Conservation (phyloP, 2,329 filamentous ascomycete species). For the Orbilia javanica region DNA sequence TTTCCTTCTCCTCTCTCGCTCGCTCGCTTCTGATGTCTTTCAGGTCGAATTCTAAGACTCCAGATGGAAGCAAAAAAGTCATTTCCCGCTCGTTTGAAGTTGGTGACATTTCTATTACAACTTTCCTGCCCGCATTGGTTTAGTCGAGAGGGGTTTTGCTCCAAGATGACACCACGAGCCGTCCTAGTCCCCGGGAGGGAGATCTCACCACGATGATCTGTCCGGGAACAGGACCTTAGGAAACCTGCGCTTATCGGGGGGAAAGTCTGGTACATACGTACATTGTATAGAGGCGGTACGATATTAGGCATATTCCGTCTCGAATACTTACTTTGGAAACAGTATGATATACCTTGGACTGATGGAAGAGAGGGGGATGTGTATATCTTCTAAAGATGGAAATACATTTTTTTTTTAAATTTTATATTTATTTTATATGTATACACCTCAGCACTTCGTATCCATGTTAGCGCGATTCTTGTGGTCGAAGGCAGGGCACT, state of each 20-base stretch:
- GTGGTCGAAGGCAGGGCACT: slow-evolving; percentile 11
- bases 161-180: slow-evolving; percentile 40
- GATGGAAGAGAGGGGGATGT: too few relatives aligned
- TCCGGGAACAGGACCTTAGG: slow-evolving; percentile 7
- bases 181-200: slow-evolving; percentile 19
- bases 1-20: not conserved
- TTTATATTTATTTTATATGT: not conserved
- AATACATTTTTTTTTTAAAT: not conserved
- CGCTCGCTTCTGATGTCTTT: slow-evolving; percentile 25
- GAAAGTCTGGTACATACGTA: not conserved
- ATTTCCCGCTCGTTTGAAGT: slow-evolving; percentile 19
- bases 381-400: slow-evolving; percentile 5
- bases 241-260: not conserved
- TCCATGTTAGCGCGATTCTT: not conserved
- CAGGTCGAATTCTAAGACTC: slow-evolving; percentile 2
- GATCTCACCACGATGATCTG: not conserved
- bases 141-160: slow-evolving; percentile 24
- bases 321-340: slow-evolving; percentile 23
- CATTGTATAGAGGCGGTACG: not conserved
- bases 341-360: too few relatives aligned
- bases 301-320: slow-evolving; percentile 42
- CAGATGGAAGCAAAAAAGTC: not conserved
- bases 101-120: slow-evolving; percentile 19
- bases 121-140: slow-evolving; percentile 30
- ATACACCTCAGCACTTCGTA: slow-evolving; percentile 13